Evolutionary conservation across 2,329 filamentous ascomycete genomes (phyloP).

Genomic region (Cladophialophora immunda): DNA sequence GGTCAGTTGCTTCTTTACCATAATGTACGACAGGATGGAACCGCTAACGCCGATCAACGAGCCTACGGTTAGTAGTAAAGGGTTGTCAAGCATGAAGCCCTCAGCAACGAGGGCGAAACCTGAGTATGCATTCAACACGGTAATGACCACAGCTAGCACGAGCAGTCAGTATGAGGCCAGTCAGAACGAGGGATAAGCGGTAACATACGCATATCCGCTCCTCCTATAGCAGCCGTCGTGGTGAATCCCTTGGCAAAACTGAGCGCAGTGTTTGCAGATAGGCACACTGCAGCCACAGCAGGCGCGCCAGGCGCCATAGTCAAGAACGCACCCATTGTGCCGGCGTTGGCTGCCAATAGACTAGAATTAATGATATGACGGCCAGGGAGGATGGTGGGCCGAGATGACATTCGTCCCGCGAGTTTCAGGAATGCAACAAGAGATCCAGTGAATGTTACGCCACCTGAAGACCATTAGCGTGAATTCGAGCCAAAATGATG

Average conservation of each 20-base stretch:
- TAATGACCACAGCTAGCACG: constrained; percentile 76
- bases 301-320: constrained; percentile 83
- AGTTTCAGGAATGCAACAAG: constrained; percentile 91
- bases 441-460: constrained; percentile 89
- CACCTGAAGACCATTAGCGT: constrained; percentile 55
- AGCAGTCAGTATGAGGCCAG: constrained; percentile 36
- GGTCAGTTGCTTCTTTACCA: constrained; percentile 45
- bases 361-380: constrained; percentile 78
- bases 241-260: constrained; percentile 89
- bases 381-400: constrained; percentile 75
- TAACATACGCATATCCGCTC: constrained; percentile 81
- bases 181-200: not conserved
- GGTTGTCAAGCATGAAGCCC: constrained; percentile 90
- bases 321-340: constrained; percentile 84
- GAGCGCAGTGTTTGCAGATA: constrained; percentile 77
- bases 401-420: constrained; percentile 81
- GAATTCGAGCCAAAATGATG: constrained; percentile 1
- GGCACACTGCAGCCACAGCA: constrained; percentile 77
- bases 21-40: constrained; percentile 86
- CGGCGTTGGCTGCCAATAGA: constrained; percentile 77
- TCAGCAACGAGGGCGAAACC: constrained; percentile 90
- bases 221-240: constrained; percentile 86
- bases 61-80: constrained; percentile 83
- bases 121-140: constrained; percentile 88
- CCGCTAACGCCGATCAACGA: constrained; percentile 88